Evolutionary conservation across 208 protist species (phyloP).

Genomic region (Borovskyia barvae): DNA sequence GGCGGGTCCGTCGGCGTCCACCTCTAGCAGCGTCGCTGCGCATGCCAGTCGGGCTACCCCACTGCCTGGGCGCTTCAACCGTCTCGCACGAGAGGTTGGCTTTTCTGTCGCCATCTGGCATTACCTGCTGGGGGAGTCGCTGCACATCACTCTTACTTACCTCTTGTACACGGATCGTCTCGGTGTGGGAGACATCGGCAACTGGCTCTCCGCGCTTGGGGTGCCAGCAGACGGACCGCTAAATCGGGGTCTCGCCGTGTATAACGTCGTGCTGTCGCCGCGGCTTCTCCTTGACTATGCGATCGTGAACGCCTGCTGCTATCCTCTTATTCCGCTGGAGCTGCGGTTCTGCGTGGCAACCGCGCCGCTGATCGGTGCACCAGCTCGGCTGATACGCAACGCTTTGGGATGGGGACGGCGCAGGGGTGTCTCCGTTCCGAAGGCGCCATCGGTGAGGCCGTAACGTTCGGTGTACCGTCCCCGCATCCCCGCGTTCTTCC

Average conservation of each 20-base stretch:
- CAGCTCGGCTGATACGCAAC: slow-evolving; percentile 1
- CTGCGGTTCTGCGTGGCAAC: slow-evolving; percentile 47
- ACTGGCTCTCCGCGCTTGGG: slow-evolving; percentile 26
- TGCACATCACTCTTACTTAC: slow-evolving; percentile 47
- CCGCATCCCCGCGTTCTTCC: no score
- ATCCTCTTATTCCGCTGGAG: slow-evolving; percentile 50
- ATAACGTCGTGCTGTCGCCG: slow-evolving; percentile 45
- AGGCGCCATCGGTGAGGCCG: no score
- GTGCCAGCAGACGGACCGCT: slow-evolving; percentile 33
- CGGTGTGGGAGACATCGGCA: slow-evolving; percentile 50
- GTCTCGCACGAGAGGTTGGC: slow-evolving; percentile 44
- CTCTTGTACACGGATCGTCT: slow-evolving; percentile 55
- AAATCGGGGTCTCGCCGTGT: slow-evolving; percentile 42
- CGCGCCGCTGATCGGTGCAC: slow-evolving; percentile 22
- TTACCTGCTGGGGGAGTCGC: slow-evolving; percentile 69
- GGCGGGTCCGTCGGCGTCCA: not conserved
- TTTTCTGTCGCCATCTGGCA: slow-evolving; percentile 54
- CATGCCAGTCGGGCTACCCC: slow-evolving; percentile 24
- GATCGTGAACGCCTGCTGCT: slow-evolving; percentile 49
- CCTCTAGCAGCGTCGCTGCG: not conserved
- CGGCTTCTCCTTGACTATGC: slow-evolving; percentile 74
- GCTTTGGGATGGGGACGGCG: no score
- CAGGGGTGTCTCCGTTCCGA: slow-evolving; percentile 12
- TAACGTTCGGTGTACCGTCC: no score
- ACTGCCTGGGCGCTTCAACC: slow-evolving; percentile 70